Base-by-base conservation (phyloP, 371 early-diverging fungal genomes). In the Entomophthora muscae region DNA sequence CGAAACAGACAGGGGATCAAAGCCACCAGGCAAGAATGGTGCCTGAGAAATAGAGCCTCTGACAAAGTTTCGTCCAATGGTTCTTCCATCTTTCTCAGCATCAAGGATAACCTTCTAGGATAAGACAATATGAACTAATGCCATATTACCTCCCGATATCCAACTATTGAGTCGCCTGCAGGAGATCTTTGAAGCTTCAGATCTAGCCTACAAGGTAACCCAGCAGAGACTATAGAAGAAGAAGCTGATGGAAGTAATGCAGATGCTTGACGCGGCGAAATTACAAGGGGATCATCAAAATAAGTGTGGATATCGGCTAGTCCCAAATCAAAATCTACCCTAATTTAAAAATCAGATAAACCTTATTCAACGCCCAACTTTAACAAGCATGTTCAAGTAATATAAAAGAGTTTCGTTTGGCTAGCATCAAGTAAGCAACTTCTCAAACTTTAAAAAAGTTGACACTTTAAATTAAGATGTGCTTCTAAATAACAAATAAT, bases 1-100 rank as follows among this genome's bases (percentile, higher is more conserved):
- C n/a, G n/a, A n/a, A 42, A 42, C 42, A 42, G 42, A 42, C 42
- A 17, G 10, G 10, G 42, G 5, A 10, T 42, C 42, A 42, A 42
- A 61, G 7, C 31, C 33, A 61, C 62, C 62, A 24, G 62, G 62
- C 27, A 61, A 61, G 24, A 61, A 61, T 27, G 62, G 62, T 28
- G 52, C 52, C 52, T 61, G 62, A 29, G 24, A 52, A 17, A 29
- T 23, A 24, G 24, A 23, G 27, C 62, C 62, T 26, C 62, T 5
- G 42, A 52, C 52, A 52, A 26, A 61, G n/a, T 61, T 53, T 27
- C 26, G 17, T 3, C 62, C 62, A 27, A 61, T 17, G 13, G 26
- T 24, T 3, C 57, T 5, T 17, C 17, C 42, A 5, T 42, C 42
- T 17, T 10, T 10, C 17, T 42, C 42, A 42, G 42, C 17, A 10